Conservation (phyloP, 2,329 filamentous ascomycete genomes). For the Colletotrichum sojae region DNA sequence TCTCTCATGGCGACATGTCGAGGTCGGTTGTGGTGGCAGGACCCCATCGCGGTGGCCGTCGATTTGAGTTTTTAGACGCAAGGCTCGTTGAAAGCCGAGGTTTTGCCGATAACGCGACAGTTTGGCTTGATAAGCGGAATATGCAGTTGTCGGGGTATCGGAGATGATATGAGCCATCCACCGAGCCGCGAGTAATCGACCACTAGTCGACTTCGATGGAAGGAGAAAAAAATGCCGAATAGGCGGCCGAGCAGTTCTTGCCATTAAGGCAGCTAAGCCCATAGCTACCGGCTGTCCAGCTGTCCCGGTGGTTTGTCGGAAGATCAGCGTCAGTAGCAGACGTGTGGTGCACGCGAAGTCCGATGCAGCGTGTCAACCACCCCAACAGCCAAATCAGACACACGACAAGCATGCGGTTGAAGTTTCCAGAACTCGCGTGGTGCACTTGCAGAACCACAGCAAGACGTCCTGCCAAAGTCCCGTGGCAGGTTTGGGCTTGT, state of each 20-base stretch:
- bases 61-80: slow-evolving; percentile 43
- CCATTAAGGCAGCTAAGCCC: slow-evolving; percentile 1
- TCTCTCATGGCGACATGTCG: slow-evolving; percentile 59
- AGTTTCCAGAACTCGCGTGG: slow-evolving; percentile 16
- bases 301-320: slow-evolving; percentile 1
- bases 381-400: slow-evolving; percentile 17
- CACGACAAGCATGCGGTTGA: slow-evolving; percentile 7
- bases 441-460: slow-evolving; percentile 38
- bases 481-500: slow-evolving; percentile 1
- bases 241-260: neutral
- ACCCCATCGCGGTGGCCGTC: slow-evolving; percentile 36
- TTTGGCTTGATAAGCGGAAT: slow-evolving; percentile 25
- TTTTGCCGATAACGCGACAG: slow-evolving; percentile 41
- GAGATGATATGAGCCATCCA: slow-evolving; percentile 11
- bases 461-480: slow-evolving; percentile 8
- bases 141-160: slow-evolving; percentile 35
- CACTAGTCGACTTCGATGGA: neutral
- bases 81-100: slow-evolving; percentile 37
- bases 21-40: slow-evolving; percentile 37
- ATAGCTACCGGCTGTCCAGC: neutral
- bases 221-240: neutral
- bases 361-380: slow-evolving; percentile 14
- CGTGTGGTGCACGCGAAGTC: slow-evolving; percentile 4
- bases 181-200: slow-evolving; percentile 5
- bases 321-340: slow-evolving; percentile 12